phyloP scores from a whole-genome alignment of 331 rosid species.

The Rhamnella rubrinervis region DNA sequence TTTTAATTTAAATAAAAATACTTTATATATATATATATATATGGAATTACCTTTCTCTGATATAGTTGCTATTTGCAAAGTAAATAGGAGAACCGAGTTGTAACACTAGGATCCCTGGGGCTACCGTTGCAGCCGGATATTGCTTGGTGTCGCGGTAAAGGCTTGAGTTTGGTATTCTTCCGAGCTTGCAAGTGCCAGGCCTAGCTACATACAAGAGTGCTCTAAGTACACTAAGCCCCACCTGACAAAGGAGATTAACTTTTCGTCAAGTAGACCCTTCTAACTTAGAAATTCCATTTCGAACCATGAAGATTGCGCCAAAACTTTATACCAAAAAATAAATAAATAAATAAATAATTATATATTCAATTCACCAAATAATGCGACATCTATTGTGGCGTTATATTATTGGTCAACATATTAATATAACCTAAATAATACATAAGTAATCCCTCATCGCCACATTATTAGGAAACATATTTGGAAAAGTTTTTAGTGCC shows the following conservation, averaged over 20 bases:
- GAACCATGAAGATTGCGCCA: no score
- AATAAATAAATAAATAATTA: no score
- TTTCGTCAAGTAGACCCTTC: background rate
- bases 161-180: slow-evolving; percentile 45
- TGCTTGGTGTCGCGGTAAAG: slow-evolving; percentile 69
- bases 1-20: background rate
- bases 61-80: slow-evolving; percentile 64
- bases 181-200: slow-evolving; percentile 74
- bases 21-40: background rate
- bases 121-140: slow-evolving; percentile 37
- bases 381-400: no score
- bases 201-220: slow-evolving; percentile 81
- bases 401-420: no score
- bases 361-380: no score
- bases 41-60: slow-evolving; percentile 66
- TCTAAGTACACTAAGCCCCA: slow-evolving; percentile 63
- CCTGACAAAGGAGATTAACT: slow-evolving; percentile 29
- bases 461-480: no score
- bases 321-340: no score
- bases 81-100: slow-evolving; percentile 91
- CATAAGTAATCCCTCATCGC: no score
- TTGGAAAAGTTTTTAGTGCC: no score
- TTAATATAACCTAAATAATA: no score
- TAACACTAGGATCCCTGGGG: slow-evolving; percentile 52
- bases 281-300: no score